These are phyloP conservation scores for Dunaliella sp. DNA, from an alignment of 139 green algal species.

Conservation along the genomic window DNA sequence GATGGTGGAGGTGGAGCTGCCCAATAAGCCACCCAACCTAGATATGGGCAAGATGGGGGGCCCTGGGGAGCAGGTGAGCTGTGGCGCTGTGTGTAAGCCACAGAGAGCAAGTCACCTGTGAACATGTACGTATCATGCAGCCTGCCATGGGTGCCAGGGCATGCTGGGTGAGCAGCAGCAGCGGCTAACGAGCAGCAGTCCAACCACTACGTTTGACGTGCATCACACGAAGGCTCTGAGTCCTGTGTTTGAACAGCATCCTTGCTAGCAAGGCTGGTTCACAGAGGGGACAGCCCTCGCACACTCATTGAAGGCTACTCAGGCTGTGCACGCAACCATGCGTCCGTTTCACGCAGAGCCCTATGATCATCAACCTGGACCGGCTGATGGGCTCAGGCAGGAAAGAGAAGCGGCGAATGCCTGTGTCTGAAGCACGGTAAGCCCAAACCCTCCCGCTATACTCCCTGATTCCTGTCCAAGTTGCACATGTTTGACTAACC, in stretches of 20 bases:
- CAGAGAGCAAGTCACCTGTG: neutral
- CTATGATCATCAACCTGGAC: constrained; percentile 29
- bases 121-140: too few relatives aligned
- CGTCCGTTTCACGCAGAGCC: neutral
- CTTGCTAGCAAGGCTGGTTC: too few relatives aligned
- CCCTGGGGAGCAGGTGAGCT: too few relatives aligned
- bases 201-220: too few relatives aligned
- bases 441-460: too few relatives aligned
- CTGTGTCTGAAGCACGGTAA: constrained; percentile 53
- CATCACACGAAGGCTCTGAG: too few relatives aligned
- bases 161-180: neutral
- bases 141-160: neutral
- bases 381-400: constrained; percentile 12
- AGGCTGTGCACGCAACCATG: too few relatives aligned
- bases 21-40: neutral
- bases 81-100: neutral
- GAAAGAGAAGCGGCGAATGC: constrained; percentile 30
- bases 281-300: too few relatives aligned
- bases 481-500: too few relatives aligned
- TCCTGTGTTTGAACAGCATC: too few relatives aligned
- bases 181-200: neutral
- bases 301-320: too few relatives aligned
- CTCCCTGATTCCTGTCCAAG: too few relatives aligned
- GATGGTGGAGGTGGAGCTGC: constrained; percentile 71
- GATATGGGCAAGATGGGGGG: constrained; percentile 1